A percentile compares a stretch with the other conserved stretches of the same genome.
These are phyloP conservation scores for Wickerhamiella domercqiae DNA, from an alignment of 805 yeast genomes.

Conservation along the genomic window DNA sequence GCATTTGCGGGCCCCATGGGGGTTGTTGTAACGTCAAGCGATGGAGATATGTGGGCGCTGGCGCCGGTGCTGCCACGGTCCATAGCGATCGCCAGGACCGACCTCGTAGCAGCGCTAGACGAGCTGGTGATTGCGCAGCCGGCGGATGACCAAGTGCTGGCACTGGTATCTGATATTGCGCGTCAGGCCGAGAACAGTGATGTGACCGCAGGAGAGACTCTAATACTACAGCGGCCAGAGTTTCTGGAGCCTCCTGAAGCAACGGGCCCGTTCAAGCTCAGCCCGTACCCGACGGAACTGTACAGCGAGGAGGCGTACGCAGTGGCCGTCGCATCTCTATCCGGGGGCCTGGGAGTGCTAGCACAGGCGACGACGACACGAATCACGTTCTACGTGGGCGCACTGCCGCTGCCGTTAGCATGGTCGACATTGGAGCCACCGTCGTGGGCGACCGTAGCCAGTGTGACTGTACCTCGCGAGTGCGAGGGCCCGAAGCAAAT, in stretches of 20 bases:
- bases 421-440: conserved; percentile 4
- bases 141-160: conserved; percentile 8
- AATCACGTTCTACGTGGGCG: conserved; percentile 8
- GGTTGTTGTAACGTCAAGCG: conserved; percentile 35
- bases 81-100: conserved; percentile 25
- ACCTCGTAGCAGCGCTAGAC: conserved; percentile 24
- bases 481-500: neutral
- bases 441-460: conserved; percentile 6
- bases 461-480: conserved; percentile 4
- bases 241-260: conserved; percentile 5
- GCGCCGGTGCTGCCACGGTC: conserved; percentile 49
- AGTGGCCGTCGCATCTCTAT: conserved; percentile 14
- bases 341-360: conserved; percentile 9
- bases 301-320: conserved; percentile 33
- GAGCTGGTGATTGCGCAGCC: conserved; percentile 19
- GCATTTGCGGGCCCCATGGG: conserved; percentile 37
- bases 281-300: conserved; percentile 40
- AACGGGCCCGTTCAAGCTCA: conserved; percentile 41
- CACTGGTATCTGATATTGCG: neutral
- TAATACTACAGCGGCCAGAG: conserved; percentile 3
- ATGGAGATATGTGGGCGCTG: conserved; percentile 44
- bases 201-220: neutral
- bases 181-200: conserved; percentile 6
- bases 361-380: conserved; percentile 7
- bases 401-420: conserved; percentile 3